A percentile compares a stretch with the other conserved stretches of the same genome.
phyloP scores from a whole-genome alignment of 2,329 filamentous ascomycete species.

The Verticillium nubilum region DNA sequence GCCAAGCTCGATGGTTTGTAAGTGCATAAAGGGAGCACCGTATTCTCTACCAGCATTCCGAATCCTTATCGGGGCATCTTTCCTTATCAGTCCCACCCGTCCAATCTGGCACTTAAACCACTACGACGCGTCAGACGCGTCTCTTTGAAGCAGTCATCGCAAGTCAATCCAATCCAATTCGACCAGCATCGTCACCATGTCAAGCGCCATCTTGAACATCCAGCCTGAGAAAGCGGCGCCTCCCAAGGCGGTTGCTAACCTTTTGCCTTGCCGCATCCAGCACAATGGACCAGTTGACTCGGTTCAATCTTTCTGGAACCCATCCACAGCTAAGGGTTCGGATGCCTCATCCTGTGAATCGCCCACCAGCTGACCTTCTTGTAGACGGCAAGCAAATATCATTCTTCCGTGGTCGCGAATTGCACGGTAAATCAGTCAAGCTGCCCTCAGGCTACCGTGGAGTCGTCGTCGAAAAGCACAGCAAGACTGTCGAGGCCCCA shows the following conservation, averaged over 20 bases:
- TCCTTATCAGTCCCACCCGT: background rate
- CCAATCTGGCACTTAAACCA: background rate
- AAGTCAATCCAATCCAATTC: background rate
- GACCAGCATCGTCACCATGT: constrained; percentile 23
- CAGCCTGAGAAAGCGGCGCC: constrained; percentile 15
- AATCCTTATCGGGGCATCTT: background rate
- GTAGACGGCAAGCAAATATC: constrained; percentile 48
- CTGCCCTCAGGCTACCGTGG: constrained; percentile 70
- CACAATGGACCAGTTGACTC: constrained; percentile 68
- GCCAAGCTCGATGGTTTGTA: background rate
- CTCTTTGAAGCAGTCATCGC: background rate
- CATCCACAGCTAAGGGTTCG: constrained; percentile 38
- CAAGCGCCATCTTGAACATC: constrained; percentile 36
- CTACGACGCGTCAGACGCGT: background rate
- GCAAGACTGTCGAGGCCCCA: constrained; percentile 5
- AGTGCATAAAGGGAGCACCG: background rate
- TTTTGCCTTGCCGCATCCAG: constrained; percentile 76
- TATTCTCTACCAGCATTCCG: background rate
- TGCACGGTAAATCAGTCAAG: constrained; percentile 60
- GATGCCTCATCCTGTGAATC: background rate
- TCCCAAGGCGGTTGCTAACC: constrained; percentile 52
- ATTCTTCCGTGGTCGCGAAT: constrained; percentile 76
- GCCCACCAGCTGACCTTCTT: background rate
- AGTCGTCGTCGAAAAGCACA: constrained; percentile 47
- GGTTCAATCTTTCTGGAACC: constrained; percentile 65